Conservation (phyloP, 1,139 yeast species). For the Debaryomycetaceae sp. region DNA sequence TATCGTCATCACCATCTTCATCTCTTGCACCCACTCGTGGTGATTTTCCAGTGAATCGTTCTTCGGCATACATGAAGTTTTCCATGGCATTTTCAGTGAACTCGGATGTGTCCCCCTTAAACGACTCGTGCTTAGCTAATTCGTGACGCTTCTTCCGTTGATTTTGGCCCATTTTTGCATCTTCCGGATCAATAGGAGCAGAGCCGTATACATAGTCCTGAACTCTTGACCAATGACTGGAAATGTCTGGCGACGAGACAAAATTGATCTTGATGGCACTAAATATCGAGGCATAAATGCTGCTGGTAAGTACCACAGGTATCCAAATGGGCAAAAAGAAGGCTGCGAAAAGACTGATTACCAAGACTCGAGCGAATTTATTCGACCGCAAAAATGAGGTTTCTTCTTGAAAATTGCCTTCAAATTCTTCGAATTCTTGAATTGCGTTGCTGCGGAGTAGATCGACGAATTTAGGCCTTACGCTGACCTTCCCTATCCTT, state of each 20-base stretch:
- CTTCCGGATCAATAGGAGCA: slow-evolving; percentile 29
- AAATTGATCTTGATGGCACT: slow-evolving; percentile 33
- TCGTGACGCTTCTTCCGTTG: slow-evolving; percentile 27
- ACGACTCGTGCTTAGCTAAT: slow-evolving; percentile 31
- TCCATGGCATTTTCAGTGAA: slow-evolving; percentile 39
- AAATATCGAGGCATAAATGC: slow-evolving; percentile 34
- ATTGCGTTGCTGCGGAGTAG: slow-evolving; percentile 28
- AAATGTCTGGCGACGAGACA: slow-evolving; percentile 20
- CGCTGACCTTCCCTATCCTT: slow-evolving; percentile 28
- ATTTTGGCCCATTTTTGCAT: slow-evolving; percentile 30
- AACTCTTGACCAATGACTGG: slow-evolving; percentile 35
- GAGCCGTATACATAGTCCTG: slow-evolving; percentile 30
- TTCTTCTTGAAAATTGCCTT: slow-evolving; percentile 37
- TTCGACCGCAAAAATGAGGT: slow-evolving; percentile 34
- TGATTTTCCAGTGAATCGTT: slow-evolving; percentile 20
- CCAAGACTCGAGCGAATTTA: slow-evolving; percentile 24
- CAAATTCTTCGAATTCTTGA: slow-evolving; percentile 14
- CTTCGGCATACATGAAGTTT: slow-evolving; percentile 38
- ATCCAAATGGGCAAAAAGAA: slow-evolving; percentile 52
- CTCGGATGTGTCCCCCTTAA: slow-evolving; percentile 43
- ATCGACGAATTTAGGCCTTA: slow-evolving; percentile 57
- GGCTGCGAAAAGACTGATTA: slow-evolving; percentile 28
- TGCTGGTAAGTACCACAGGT: slow-evolving; percentile 47
- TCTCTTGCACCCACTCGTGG: slow-evolving; percentile 4
- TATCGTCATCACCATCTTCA: slow-evolving; percentile 13